Evolutionary conservation across 305 asterid species (phyloP).

Genomic region (Fraxinus latifolia): DNA sequence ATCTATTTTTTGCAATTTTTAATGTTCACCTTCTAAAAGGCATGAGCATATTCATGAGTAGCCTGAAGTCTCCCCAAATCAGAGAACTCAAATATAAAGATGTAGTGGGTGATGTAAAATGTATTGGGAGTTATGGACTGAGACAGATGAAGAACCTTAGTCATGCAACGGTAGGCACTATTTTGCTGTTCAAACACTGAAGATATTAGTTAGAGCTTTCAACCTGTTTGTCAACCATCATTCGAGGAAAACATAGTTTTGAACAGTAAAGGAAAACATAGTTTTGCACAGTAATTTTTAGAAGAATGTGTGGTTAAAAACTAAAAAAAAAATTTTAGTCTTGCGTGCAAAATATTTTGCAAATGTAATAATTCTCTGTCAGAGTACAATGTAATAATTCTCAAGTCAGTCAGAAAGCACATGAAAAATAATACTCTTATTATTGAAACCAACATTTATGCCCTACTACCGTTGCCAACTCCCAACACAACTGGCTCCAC

Average conservation of each 20-base stretch:
- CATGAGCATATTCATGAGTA: not conserved
- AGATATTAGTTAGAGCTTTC: not conserved
- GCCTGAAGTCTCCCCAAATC: not conserved
- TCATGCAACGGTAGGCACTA: not conserved
- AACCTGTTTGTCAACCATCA: not conserved
- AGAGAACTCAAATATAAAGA: not conserved
- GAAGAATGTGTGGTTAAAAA: too few species aligned
- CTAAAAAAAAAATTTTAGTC: too few species aligned
- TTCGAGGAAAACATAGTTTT: too few species aligned
- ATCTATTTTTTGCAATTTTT: not conserved
- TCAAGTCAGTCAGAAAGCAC: too few species aligned
- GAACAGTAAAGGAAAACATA: too few species aligned
- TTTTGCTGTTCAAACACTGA: not conserved
- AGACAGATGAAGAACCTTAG: not conserved
- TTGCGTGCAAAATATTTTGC: too few species aligned
- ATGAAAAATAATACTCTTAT: not conserved
- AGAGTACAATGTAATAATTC: too few species aligned
- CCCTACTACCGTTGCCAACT: constrained; percentile 22
- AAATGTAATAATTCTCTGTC: too few species aligned
- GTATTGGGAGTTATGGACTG: not conserved
- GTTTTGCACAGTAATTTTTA: too few species aligned
- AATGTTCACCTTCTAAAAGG: not conserved
- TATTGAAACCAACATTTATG: constrained; percentile 19
- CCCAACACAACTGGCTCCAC: constrained; percentile 32
- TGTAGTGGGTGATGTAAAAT: not conserved